Base-by-base conservation (phyloP, 2,329 filamentous ascomycete species). In the Monilinia fructigena region DNA sequence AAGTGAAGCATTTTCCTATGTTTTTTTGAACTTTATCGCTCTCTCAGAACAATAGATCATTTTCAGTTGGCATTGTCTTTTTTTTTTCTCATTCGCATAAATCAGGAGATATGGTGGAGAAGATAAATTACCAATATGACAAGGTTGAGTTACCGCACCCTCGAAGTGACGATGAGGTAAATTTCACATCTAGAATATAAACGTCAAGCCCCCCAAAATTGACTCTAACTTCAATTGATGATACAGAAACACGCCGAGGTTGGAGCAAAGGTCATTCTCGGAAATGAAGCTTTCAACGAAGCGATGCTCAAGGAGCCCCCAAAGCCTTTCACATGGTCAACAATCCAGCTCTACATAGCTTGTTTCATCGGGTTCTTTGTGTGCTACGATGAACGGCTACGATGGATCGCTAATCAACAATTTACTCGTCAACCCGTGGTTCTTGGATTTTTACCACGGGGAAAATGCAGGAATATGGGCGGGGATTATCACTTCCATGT, bases 281-380 rank as follows among this genome's bases (percentile, higher is more conserved):
- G 84, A 68, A 81, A 80, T 70, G 82, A 83, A 70, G 82, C 83
- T 60, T 85, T 81, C 75, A 80, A 82, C 70, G 81, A 86, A 75
- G 84, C 85, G 28, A 78, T 82, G 75, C 73, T 83, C 72, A 81
- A 82, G 75, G 84, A 86, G 72, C 81, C 82, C 11, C 79, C 81
- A 31, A 75, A 70, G 47, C 75, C 80, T 55, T 82, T 77, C 74
- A 79, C 78, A 42, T 74, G 68, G 45, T 68, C 74, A 48, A 79
- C 80, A 55, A 62, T 80, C 66, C 69, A 81, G 70, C 74, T 82
- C 69, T 82, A 82, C 68, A 68, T 70, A 63, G 79, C 80, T 71
- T 82, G 80, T 67, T 71, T 82, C 67, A 70, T 82, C 55, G 80
- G 80, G 53, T 82, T 82, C 74, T 80, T 82, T 73, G n/a, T 82